phyloP scores from a whole-genome alignment of 352 stramenopile genomes.

The Globisporangium acanthophoron region DNA sequence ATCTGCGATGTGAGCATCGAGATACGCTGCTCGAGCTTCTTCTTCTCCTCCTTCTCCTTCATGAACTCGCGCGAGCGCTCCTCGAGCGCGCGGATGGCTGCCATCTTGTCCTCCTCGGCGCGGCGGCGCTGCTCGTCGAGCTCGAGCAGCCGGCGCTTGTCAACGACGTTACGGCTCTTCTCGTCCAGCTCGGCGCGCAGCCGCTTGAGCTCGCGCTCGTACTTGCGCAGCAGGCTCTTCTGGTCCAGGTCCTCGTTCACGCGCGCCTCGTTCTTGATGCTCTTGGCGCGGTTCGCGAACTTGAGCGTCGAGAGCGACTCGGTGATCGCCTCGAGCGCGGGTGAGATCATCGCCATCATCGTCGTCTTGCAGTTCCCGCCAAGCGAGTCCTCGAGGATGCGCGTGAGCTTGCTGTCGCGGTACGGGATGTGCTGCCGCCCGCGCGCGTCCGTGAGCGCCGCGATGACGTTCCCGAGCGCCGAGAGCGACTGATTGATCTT shows the following conservation, averaged over 20 bases:
- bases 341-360: conserved; percentile 96
- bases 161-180: conserved; percentile 90
- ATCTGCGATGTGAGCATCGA: conserved; percentile 91
- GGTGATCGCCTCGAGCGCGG: conserved; percentile 83
- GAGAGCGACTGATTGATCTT: conserved; percentile 93
- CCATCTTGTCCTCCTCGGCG: conserved; percentile 94
- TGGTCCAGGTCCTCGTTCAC: conserved; percentile 94
- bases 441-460: conserved; percentile 82
- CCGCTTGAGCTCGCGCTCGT: conserved; percentile 93
- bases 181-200: conserved; percentile 90
- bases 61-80: conserved; percentile 91
- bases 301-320: conserved; percentile 93
- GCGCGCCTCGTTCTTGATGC: conserved; percentile 88
- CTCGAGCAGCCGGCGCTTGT: conserved; percentile 90
- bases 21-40: conserved; percentile 91
- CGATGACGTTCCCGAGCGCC: conserved; percentile 89
- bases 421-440: conserved; percentile 91
- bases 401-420: conserved; percentile 91
- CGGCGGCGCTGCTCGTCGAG: conserved; percentile 84
- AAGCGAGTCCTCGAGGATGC: conserved; percentile 86
- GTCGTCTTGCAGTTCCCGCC: conserved; percentile 94
- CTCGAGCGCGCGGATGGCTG: conserved; percentile 89
- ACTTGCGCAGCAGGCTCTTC: conserved; percentile 91
- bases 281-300: conserved; percentile 92
- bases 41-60: conserved; percentile 95